phyloP scores from a whole-genome alignment of 192 early-diverging fungal species.

The Umbelopsis ramanniana region DNA sequence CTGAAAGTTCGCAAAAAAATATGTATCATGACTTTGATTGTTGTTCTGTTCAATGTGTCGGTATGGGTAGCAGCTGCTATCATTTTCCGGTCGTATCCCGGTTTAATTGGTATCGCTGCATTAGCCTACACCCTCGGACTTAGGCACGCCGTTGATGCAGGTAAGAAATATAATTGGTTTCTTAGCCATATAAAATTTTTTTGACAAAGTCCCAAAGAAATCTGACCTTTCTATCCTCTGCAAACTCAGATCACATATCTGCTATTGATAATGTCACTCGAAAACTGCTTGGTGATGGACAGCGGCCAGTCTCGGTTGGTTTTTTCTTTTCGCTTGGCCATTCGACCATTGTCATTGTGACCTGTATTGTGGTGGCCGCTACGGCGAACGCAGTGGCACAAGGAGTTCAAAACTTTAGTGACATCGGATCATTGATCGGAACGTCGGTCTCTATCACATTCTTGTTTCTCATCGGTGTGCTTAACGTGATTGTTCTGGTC shows the following conservation, averaged over 20 bases:
- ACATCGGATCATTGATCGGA: constrained; percentile 60
- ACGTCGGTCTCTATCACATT: constrained; percentile 63
- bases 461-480: constrained; percentile 59
- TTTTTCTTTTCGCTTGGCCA: constrained; percentile 74
- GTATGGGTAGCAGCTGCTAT: constrained; percentile 49
- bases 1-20: constrained; percentile 40
- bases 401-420: constrained; percentile 47
- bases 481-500: constrained; percentile 53
- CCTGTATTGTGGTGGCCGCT: constrained; percentile 48
- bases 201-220: not conserved
- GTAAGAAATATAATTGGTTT: constrained; percentile 14
- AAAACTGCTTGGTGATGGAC: constrained; percentile 49
- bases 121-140: constrained; percentile 57
- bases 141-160: constrained; percentile 62
- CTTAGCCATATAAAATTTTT: not conserved
- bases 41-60: constrained; percentile 44
- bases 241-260: constrained; percentile 62
- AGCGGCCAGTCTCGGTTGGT: constrained; percentile 62
- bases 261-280: constrained; percentile 79
- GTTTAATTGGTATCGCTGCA: constrained; percentile 46
- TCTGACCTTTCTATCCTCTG: not conserved
- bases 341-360: constrained; percentile 68
- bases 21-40: constrained; percentile 31
- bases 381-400: constrained; percentile 50
- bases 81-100: constrained; percentile 42